These are phyloP conservation scores for Auricularia sp. DNA, from an alignment of 768 basidiomycete species.

Conservation along the genomic window DNA sequence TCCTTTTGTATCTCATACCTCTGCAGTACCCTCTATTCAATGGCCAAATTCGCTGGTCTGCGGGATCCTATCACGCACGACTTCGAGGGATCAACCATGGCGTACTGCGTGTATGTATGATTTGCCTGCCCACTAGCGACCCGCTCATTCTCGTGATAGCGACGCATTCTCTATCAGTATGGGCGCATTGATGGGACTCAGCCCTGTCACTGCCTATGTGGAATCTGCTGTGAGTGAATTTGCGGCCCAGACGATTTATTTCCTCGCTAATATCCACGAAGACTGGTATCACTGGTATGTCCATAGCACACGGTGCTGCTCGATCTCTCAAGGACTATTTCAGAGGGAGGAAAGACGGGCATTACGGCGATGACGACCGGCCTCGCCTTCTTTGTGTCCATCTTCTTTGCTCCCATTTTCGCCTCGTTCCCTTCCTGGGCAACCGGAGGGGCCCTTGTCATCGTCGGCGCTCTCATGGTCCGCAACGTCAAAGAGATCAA, in stretches of 20 bases:
- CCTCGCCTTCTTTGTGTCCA: slow-evolving; percentile 67
- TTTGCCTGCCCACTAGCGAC: neutral
- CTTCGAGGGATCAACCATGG: slow-evolving; percentile 74
- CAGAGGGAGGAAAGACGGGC: slow-evolving; percentile 84
- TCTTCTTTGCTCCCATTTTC: slow-evolving; percentile 86
- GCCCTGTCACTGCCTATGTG: slow-evolving; percentile 74
- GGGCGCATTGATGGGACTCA: slow-evolving; percentile 70
- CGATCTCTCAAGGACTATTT: neutral
- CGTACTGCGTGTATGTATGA: slow-evolving; percentile 49
- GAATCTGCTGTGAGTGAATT: slow-evolving; percentile 45
- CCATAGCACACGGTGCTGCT: too few species aligned
- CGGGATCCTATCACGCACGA: slow-evolving; percentile 77
- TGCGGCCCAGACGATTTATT: neutral
- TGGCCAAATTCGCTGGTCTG: slow-evolving; percentile 86
- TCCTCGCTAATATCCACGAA: neutral
- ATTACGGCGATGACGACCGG: slow-evolving; percentile 66
- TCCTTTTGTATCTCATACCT: slow-evolving; percentile 23
- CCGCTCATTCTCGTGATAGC: neutral
- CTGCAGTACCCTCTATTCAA: slow-evolving; percentile 73
- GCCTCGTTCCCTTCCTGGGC: slow-evolving; percentile 83
- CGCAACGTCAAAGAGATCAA: slow-evolving; percentile 80
- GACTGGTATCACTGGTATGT: slow-evolving; percentile 60
- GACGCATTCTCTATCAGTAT: slow-evolving; percentile 76
- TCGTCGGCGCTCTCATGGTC: slow-evolving; percentile 86
- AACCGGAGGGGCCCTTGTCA: slow-evolving; percentile 74